A percentile compares a stretch with the other conserved stretches of the same genome.
phyloP scores from a whole-genome alignment of 192 early-diverging fungal species.

The Powellomyces hirtus region DNA sequence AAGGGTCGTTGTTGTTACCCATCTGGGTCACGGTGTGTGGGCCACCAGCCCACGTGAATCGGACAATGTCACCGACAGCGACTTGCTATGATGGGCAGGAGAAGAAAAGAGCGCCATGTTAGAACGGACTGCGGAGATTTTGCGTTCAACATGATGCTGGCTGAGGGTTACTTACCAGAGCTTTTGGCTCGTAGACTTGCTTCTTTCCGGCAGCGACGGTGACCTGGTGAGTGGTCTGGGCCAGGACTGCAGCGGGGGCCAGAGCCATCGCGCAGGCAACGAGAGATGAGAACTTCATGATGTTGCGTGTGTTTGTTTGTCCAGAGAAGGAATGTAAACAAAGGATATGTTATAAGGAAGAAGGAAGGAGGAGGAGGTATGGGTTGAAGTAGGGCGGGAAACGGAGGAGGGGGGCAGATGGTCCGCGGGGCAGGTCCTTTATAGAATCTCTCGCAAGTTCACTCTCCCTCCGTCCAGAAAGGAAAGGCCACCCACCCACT shows the following conservation, averaged over 20 bases:
- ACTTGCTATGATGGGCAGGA: background rate
- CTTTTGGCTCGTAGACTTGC: slow-evolving; percentile 5
- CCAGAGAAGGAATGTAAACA: background rate
- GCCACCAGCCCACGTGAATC: slow-evolving; percentile 26
- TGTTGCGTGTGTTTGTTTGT: background rate
- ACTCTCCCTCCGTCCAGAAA: no score
- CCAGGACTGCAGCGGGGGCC: background rate
- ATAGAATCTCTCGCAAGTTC: no score
- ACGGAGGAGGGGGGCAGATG: background rate
- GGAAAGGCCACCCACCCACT: no score
- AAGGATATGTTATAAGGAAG: background rate
- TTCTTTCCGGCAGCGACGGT: slow-evolving; percentile 12
- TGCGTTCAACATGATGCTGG: background rate
- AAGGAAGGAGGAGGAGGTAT: background rate
- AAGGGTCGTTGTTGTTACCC: slow-evolving; percentile 14
- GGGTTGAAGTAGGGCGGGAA: background rate
- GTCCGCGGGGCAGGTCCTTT: background rate
- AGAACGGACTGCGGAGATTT: background rate
- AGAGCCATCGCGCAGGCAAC: background rate
- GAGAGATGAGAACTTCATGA: slow-evolving; percentile 2
- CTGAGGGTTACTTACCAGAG: slow-evolving; percentile 5
- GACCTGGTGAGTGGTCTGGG: slow-evolving; percentile 19
- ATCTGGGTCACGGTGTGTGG: slow-evolving; percentile 27
- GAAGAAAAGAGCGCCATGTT: background rate
- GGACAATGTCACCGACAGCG: slow-evolving; percentile 7